These are phyloP conservation scores for Macrolepiota dolichaula DNA, from an alignment of 768 basidiomycete species.

Conservation along the genomic window DNA sequence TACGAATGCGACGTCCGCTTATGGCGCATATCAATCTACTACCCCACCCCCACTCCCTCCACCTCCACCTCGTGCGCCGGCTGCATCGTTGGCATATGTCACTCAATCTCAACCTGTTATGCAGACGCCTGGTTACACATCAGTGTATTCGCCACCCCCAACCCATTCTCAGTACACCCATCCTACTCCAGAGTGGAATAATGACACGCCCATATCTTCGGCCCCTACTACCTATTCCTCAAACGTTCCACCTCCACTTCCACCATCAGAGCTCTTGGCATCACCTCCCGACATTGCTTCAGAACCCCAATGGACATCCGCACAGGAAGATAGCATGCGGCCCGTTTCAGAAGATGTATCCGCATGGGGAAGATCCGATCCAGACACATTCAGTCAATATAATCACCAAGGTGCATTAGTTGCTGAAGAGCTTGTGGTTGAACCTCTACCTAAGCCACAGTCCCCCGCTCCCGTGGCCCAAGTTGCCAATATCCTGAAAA, in stretches of 20 bases:
- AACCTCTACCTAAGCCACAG: not conserved
- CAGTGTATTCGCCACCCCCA: not conserved
- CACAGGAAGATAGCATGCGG: not conserved
- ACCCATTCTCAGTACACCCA: not conserved
- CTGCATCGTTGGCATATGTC: not conserved
- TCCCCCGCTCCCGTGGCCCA: not conserved
- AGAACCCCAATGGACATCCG: not conserved
- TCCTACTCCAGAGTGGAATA: not conserved
- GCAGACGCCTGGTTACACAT: not conserved
- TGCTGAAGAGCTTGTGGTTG: not conserved
- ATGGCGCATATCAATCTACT: slow-evolving; percentile 18
- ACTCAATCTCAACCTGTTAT: not conserved
- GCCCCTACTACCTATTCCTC: not conserved
- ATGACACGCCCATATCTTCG: not conserved
- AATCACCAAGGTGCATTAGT: not conserved
- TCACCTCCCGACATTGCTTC: not conserved
- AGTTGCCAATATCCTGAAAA: not conserved
- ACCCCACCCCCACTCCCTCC: slow-evolving; percentile 9
- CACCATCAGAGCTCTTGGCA: not conserved
- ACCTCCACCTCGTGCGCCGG: not conserved
- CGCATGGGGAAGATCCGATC: not conserved
- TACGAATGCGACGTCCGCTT: slow-evolving; percentile 12
- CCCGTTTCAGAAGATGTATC: not conserved
- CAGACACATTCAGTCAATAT: not conserved
- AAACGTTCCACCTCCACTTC: not conserved